These are phyloP conservation scores for Arxiozyma bovina DNA, from an alignment of 1,139 yeast species.

Conservation along the genomic window DNA sequence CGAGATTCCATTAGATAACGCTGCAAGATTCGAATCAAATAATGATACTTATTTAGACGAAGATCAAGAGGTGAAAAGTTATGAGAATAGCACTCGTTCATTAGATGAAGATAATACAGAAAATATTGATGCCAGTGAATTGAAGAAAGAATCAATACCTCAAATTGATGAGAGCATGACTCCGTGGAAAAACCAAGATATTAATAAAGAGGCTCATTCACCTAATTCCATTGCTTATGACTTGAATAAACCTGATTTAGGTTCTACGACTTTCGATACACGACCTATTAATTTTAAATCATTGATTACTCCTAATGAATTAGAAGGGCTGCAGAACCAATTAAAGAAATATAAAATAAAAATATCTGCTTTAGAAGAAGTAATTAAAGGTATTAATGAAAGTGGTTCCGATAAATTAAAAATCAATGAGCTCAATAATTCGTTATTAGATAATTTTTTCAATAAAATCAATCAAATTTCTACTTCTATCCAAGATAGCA, in stretches of 20 bases:
- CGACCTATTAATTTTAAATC: background rate
- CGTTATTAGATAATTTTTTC: constrained; percentile 2
- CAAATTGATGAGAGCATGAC: background rate
- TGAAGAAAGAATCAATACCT: background rate
- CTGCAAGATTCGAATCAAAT: background rate
- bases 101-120: background rate
- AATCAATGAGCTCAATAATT: background rate
- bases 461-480: background rate
- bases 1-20: no score
- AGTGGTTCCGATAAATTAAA: background rate
- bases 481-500: background rate
- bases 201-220: background rate
- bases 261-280: background rate
- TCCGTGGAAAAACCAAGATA: background rate
- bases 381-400: constrained; percentile 4
- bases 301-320: background rate
- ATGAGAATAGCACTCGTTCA: background rate
- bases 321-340: background rate
- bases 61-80: background rate
- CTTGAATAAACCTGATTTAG: background rate
- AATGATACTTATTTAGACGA: background rate
- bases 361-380: constrained; percentile 29
- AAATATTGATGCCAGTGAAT: background rate
- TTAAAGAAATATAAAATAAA: constrained; percentile 2
- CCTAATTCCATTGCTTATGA: background rate